These are phyloP conservation scores for Wallacemonas sp. DNA, from an alignment of 208 protist genomes.

Conservation along the genomic window DNA sequence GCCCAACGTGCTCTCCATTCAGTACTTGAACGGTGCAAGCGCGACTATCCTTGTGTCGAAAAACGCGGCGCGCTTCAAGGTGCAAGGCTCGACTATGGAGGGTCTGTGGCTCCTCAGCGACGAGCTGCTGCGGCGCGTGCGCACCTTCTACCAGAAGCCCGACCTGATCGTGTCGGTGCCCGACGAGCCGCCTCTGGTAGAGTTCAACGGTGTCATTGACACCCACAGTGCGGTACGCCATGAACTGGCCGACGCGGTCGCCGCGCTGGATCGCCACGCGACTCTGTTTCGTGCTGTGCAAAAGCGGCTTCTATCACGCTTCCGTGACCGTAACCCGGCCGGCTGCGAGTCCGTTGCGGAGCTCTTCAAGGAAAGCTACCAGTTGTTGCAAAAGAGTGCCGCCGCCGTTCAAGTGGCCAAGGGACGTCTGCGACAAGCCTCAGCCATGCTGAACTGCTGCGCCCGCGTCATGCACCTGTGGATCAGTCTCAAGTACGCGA, in stretches of 20 bases:
- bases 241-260: conserved; percentile 47
- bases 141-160: conserved; percentile 35
- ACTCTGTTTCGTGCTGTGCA: conserved; percentile 86
- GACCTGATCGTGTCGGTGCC: conserved; percentile 48
- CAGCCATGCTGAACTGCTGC: conserved; percentile 72
- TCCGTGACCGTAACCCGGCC: conserved; percentile 88
- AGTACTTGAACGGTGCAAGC: conserved; percentile 87
- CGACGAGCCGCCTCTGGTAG: conserved; percentile 77
- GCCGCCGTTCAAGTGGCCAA: conserved; percentile 44
- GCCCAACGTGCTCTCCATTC: conserved; percentile 77
- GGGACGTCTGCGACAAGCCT: conserved; percentile 42
- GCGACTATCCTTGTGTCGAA: conserved; percentile 92
- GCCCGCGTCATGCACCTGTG: conserved; percentile 77
- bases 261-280: conserved; percentile 45
- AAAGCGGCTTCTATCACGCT: conserved; percentile 89
- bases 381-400: conserved; percentile 46
- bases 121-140: conserved; percentile 70
- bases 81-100: conserved; percentile 85
- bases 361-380: conserved; percentile 85
- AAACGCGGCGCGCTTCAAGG: conserved; percentile 86
- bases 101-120: conserved; percentile 79
- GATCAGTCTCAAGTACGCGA: conserved; percentile 41
- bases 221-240: conserved; percentile 69
- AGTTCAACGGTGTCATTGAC: conserved; percentile 81
- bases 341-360: conserved; percentile 64